These are phyloP conservation scores for Paramarasmius palmivorus DNA, from an alignment of 1,284 basidiomycete genomes.

Conservation along the genomic window DNA sequence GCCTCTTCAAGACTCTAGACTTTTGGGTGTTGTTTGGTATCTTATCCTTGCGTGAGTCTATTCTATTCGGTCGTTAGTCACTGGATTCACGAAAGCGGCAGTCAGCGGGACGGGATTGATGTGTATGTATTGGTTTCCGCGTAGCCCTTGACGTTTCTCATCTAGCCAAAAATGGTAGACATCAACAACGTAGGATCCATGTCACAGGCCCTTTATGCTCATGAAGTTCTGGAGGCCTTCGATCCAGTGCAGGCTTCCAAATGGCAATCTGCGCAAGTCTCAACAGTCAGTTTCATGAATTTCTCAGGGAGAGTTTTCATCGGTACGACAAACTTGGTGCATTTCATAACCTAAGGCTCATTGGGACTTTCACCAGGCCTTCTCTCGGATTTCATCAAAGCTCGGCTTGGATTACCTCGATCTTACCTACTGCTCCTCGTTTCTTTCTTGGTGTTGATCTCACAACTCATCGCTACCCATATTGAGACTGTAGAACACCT, in stretches of 20 bases:
- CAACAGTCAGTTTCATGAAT: conserved; percentile 83
- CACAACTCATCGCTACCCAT: conserved; percentile 60
- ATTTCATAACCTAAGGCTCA: not conserved
- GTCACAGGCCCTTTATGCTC: conserved; percentile 79
- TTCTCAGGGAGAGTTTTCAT: conserved; percentile 80
- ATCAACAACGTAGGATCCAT: conserved; percentile 97
- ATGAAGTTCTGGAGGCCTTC: conserved; percentile 54
- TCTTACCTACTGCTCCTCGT: conserved; percentile 74
- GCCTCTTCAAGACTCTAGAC: conserved; percentile 45
- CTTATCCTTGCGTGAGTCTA: conserved; percentile 64
- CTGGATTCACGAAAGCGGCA: conserved; percentile 26
- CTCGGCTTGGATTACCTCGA: conserved; percentile 59
- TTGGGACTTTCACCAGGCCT: conserved; percentile 36
- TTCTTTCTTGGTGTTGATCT: conserved; percentile 65
- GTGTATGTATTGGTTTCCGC: conserved; percentile 58
- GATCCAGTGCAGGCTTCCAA: conserved; percentile 67
- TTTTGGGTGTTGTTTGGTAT: conserved; percentile 78
- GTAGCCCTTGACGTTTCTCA: not conserved
- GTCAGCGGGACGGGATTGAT: conserved; percentile 89
- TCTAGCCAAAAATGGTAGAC: conserved; percentile 43
- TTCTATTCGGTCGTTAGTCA: not conserved
- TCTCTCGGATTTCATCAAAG: conserved; percentile 73
- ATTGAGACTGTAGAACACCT: conserved; percentile 64
- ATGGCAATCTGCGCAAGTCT: conserved; percentile 87
- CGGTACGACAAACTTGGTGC: conserved; percentile 43